phyloP scores from a whole-genome alignment of 2,329 filamentous ascomycete species.

The Pseudopyrenochaeta lycopersici region DNA sequence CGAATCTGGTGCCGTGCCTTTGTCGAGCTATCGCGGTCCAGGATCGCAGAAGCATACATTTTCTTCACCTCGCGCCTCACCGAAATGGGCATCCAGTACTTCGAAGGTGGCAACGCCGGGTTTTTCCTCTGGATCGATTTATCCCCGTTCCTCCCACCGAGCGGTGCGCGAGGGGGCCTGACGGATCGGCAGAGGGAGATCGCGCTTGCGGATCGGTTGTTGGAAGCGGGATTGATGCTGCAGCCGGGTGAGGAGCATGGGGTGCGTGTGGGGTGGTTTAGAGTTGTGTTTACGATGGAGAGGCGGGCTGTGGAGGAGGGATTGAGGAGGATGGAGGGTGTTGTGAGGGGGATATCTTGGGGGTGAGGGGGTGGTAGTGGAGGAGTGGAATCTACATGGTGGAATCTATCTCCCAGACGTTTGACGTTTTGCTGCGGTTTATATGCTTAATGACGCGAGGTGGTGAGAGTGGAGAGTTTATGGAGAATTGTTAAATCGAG shows the following conservation, averaged over 20 bases:
- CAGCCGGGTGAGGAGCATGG: conserved; percentile 45
- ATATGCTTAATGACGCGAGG: too few relatives aligned
- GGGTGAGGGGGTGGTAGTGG: neutral
- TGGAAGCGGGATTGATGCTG: conserved; percentile 26
- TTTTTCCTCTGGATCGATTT: conserved; percentile 67
- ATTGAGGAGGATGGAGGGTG: conserved; percentile 27
- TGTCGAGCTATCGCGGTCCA: conserved; percentile 53
- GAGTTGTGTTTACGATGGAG: conserved; percentile 52
- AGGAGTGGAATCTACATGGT: too few relatives aligned
- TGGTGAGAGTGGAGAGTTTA: too few relatives aligned
- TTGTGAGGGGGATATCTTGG: neutral
- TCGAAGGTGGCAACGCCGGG: conserved; percentile 61
- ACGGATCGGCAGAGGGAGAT: conserved; percentile 17
- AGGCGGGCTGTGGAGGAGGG: conserved; percentile 48
- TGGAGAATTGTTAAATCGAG: too few relatives aligned
- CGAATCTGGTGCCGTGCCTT: conserved; percentile 52
- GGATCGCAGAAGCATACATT: conserved; percentile 52
- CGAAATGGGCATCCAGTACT: conserved; percentile 57
- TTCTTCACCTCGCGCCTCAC: conserved; percentile 51
- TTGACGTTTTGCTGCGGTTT: too few relatives aligned
- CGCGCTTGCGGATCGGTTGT: conserved; percentile 34
- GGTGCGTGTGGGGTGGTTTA: conserved; percentile 53
- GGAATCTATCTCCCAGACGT: too few relatives aligned
- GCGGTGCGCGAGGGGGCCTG: conserved; percentile 29
- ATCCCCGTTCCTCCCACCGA: conserved; percentile 17